Percentiles rank a stretch among this genome's conserved stretches.
Evolutionary conservation across 257 asterid species (phyloP).

Genomic region (Craterostigma plantagineum): DNA sequence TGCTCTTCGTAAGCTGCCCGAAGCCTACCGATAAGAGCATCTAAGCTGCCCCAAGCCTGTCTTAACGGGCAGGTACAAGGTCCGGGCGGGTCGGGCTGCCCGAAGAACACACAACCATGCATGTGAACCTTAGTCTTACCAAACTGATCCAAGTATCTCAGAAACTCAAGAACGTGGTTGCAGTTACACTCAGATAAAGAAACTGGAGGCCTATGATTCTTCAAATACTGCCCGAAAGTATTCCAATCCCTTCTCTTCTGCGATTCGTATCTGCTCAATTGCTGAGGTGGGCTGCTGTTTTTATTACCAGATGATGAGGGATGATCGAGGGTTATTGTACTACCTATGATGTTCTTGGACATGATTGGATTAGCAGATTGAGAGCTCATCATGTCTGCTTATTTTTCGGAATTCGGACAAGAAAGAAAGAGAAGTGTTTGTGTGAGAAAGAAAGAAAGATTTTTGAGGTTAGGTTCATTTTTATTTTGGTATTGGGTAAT

Average conservation of each 20-base stretch:
- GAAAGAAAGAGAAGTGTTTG: no score
- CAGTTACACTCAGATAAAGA: constrained; percentile 43
- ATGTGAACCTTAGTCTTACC: constrained; percentile 12
- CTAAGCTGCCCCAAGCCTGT: constrained; percentile 70
- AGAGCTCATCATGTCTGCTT: no score
- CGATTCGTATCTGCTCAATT: constrained; percentile 40
- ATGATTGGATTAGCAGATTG: no score
- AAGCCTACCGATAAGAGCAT: constrained; percentile 55
- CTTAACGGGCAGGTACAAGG: constrained; percentile 59
- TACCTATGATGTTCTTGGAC: no score
- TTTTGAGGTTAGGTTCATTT: no score
- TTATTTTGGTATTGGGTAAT: no score
- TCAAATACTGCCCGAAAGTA: constrained; percentile 61
- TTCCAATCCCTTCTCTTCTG: constrained; percentile 39
- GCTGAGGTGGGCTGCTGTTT: no score
- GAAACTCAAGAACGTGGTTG: constrained; percentile 53
- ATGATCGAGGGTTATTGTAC: no score
- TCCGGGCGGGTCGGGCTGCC: constrained; percentile 73
- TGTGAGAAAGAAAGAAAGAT: no score
- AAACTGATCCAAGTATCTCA: constrained; percentile 54
- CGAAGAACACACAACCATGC: constrained; percentile 57
- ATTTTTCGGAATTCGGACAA: no score
- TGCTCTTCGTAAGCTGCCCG: constrained; percentile 77
- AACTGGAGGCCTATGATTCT: constrained; percentile 54
- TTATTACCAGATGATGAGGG: no score